A percentile compares a stretch with the other conserved stretches of the same genome.
These are phyloP conservation scores for Lepidium aucheri DNA, from an alignment of 345 rosid genomes.

Conservation along the genomic window DNA sequence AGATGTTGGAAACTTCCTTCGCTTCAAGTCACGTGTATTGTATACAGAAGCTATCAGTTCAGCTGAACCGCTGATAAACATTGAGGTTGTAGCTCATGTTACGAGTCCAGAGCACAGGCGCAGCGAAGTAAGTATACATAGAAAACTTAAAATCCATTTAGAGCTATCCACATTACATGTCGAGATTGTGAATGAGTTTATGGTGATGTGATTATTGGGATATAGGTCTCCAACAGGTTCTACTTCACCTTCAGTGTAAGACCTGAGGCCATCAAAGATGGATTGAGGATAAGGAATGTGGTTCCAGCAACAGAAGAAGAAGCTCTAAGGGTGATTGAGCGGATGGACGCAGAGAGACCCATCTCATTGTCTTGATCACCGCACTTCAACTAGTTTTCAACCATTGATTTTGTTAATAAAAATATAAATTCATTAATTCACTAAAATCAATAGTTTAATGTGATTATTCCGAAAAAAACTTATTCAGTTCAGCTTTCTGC, in stretches of 20 bases:
- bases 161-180: background rate
- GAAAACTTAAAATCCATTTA: background rate
- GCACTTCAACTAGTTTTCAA: background rate
- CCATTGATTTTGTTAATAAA: too few species aligned
- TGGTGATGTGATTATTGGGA: slow-evolving; percentile 9
- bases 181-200: background rate
- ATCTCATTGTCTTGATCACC: slow-evolving; percentile 6
- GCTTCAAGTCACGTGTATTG: slow-evolving; percentile 73
- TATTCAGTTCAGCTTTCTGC: too few species aligned
- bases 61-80: slow-evolving; percentile 50
- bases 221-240: slow-evolving; percentile 79
- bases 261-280: slow-evolving; percentile 63
- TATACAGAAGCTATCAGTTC: slow-evolving; percentile 58
- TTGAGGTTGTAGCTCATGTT: slow-evolving; percentile 80
- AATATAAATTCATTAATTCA: too few species aligned
- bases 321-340: slow-evolving; percentile 71
- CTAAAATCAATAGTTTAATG: too few species aligned
- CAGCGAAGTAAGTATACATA: slow-evolving; percentile 51
- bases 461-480: too few species aligned
- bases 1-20: slow-evolving; percentile 81
- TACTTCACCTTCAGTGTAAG: slow-evolving; percentile 78
- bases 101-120: slow-evolving; percentile 66
- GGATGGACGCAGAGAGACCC: slow-evolving; percentile 66
- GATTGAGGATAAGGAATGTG: slow-evolving; percentile 64
- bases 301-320: slow-evolving; percentile 84